Evolutionary conservation across 306 rosid species (phyloP).

Genomic region (Canavalia gladiata): DNA sequence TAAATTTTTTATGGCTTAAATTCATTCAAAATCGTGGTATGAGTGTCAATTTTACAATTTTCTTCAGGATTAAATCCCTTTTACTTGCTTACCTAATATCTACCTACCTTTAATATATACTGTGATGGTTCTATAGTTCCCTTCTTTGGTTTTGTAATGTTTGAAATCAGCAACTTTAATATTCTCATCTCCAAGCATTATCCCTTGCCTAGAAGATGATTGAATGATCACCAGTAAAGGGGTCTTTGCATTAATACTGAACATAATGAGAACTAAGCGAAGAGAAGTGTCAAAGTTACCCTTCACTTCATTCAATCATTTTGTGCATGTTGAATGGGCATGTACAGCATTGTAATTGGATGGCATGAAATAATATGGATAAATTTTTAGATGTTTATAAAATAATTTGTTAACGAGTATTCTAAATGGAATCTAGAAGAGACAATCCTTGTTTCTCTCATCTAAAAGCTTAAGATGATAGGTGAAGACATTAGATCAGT

Average conservation of each 20-base stretch:
- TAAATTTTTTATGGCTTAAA: slow-evolving; percentile 41
- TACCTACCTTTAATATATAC: background rate
- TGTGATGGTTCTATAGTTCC: background rate
- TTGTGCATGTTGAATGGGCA: background rate
- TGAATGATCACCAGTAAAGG: slow-evolving; percentile 18
- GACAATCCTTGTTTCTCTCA: background rate
- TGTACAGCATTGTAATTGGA: background rate
- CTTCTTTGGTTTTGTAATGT: background rate
- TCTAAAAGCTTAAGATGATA: background rate
- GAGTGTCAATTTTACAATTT: background rate
- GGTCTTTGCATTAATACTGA: background rate
- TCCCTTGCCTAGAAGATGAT: slow-evolving; percentile 14
- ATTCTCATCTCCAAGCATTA: slow-evolving; percentile 15
- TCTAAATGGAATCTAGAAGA: background rate
- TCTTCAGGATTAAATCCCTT: background rate
- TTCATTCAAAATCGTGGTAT: background rate
- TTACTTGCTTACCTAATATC: background rate
- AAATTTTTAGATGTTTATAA: background rate
- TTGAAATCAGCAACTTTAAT: background rate
- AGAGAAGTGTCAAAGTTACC: background rate
- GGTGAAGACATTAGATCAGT: slow-evolving; percentile 21
- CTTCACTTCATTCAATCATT: background rate
- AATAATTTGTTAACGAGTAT: background rate
- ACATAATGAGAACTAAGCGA: background rate
- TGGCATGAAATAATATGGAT: slow-evolving; percentile 4